Percentiles rank a stretch among this genome's conserved stretches.
Evolutionary conservation across 2,329 filamentous ascomycete genomes (phyloP).

Genomic region (Akanthomyces lecanii): DNA sequence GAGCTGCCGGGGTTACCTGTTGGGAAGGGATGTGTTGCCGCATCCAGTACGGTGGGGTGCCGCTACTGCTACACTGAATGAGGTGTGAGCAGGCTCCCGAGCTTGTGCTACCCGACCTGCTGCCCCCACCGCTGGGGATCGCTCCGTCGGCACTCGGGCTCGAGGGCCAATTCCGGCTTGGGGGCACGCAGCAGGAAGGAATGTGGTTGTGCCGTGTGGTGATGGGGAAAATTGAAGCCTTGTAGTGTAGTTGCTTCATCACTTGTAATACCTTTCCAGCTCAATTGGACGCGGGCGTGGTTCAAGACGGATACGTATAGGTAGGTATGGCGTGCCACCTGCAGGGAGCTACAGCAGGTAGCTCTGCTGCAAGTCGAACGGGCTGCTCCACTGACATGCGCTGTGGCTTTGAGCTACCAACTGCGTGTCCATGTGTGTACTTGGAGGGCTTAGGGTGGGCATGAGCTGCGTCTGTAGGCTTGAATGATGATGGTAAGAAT

Average conservation of each 20-base stretch:
- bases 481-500: neutral
- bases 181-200: neutral
- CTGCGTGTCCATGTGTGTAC: no score
- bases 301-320: neutral
- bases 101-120: neutral
- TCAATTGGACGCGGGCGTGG: neutral
- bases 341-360: conserved; percentile 3
- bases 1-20: no score
- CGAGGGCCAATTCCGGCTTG: neutral
- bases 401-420: neutral
- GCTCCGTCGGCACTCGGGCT: neutral
- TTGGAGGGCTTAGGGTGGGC: no score
- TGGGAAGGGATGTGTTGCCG: neutral
- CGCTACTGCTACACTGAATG: neutral
- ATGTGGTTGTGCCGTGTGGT: neutral
- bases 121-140: neutral
- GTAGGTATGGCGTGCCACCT: conserved; percentile 6
- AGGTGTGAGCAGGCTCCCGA: neutral
- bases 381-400: neutral
- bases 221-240: neutral
- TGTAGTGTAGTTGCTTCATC: no score
- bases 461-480: no score
- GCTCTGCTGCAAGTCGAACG: neutral
- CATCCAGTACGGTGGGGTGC: neutral
- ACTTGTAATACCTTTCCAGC: neutral